Evolutionary conservation across 257 asterid species (phyloP).

Genomic region (Salvia splendens): DNA sequence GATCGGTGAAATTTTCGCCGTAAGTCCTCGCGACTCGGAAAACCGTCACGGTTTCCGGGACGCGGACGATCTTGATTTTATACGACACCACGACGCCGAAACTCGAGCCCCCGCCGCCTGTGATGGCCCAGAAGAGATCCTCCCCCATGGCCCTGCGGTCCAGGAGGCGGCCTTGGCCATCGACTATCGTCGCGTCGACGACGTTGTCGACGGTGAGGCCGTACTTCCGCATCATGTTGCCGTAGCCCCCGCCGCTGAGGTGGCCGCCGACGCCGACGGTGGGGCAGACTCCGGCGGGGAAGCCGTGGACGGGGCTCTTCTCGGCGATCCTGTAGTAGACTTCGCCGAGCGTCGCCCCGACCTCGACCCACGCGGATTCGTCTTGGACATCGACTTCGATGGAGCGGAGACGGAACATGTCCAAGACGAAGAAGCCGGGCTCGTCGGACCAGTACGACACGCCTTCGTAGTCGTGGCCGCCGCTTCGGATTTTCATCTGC

Average conservation of each 20-base stretch:
- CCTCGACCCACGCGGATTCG: conserved; percentile 49
- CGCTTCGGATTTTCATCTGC: conserved; percentile 57
- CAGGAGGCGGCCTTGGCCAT: conserved; percentile 46
- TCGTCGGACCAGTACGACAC: conserved; percentile 45
- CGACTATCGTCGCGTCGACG: conserved; percentile 47
- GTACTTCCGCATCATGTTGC: conserved; percentile 55
- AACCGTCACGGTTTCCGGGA: conserved; percentile 39
- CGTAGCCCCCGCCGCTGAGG: conserved; percentile 61
- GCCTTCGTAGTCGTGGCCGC: conserved; percentile 68
- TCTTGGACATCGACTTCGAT: conserved; percentile 36
- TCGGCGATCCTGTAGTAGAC: conserved; percentile 47
- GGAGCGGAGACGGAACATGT: conserved; percentile 51
- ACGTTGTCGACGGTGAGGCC: conserved; percentile 58
- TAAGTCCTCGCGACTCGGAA: conserved; percentile 36
- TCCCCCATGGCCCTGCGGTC: conserved; percentile 55
- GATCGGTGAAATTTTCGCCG: conserved; percentile 37
- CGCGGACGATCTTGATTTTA: conserved; percentile 44
- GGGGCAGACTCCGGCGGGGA: conserved; percentile 61
- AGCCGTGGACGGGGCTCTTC: conserved; percentile 40
- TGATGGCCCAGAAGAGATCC: conserved; percentile 65
- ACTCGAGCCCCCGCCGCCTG: conserved; percentile 58
- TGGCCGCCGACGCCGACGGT: conserved; percentile 63
- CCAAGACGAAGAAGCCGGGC: conserved; percentile 50
- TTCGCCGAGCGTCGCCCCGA: conserved; percentile 55
- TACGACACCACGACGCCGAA: conserved; percentile 50